Conservation (phyloP, 345 rosid species). For the Ceriops decandra region DNA sequence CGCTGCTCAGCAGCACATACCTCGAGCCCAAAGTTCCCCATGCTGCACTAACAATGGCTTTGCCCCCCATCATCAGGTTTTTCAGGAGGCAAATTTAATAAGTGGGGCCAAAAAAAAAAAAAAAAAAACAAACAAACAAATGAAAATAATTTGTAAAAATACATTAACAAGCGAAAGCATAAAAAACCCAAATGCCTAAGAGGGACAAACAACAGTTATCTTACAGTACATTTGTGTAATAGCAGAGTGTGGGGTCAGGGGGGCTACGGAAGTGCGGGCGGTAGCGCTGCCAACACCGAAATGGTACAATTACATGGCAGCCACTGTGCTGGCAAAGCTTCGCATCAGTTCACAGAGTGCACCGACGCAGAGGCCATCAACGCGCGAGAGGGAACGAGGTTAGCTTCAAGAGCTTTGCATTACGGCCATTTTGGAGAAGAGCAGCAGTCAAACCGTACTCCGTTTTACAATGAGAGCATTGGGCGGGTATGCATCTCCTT, state of each 20-base stretch:
- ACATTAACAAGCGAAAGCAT: too few relatives aligned
- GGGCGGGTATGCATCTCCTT: constrained; percentile 62
- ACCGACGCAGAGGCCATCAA: constrained; percentile 59
- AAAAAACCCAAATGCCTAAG: too few relatives aligned
- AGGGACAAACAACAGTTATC: too few relatives aligned
- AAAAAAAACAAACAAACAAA: too few relatives aligned
- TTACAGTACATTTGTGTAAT: too few relatives aligned
- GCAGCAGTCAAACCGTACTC: constrained; percentile 42
- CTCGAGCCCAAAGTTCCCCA: constrained; percentile 11
- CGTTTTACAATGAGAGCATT: constrained; percentile 41
- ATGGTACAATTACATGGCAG: constrained; percentile 25
- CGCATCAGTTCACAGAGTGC: constrained; percentile 53
- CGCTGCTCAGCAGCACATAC: constrained; percentile 22
- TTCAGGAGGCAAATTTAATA: too few relatives aligned
- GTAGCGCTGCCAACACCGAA: background rate
- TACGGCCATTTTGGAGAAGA: constrained; percentile 44
- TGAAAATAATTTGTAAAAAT: too few relatives aligned
- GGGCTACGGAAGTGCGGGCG: background rate
- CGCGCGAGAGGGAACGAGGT: constrained; percentile 42
- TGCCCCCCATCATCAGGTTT: too few relatives aligned
- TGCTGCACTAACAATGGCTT: background rate
- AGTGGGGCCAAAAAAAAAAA: too few relatives aligned
- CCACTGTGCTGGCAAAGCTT: constrained; percentile 24
- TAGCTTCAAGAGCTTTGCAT: constrained; percentile 62
- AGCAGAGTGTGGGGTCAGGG: too few relatives aligned